Conservation (phyloP, 164 flowering plant species). For the Annona cherimola region DNA sequence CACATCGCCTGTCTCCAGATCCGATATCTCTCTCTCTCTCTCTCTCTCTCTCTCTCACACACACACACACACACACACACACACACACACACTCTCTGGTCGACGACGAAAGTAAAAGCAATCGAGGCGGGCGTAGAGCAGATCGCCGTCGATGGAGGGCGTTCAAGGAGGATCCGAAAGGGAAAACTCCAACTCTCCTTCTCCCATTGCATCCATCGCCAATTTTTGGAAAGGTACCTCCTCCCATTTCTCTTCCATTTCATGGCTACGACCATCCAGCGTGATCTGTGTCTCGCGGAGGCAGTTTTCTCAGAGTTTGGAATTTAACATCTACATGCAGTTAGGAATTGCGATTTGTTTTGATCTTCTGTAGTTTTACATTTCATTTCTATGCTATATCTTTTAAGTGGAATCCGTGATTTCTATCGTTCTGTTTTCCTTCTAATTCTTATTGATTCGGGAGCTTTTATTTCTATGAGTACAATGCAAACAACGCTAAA, state of each 20-base stretch:
- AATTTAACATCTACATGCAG: too few relatives aligned
- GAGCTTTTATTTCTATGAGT: background rate
- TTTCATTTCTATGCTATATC: too few relatives aligned
- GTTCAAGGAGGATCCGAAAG: slow-evolving; percentile 53
- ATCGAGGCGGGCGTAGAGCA: too few relatives aligned
- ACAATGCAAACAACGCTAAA: background rate
- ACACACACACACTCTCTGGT: background rate
- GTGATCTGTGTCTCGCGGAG: too few relatives aligned
- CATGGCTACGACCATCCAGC: too few relatives aligned
- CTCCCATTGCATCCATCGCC: slow-evolving; percentile 59
- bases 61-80: background rate
- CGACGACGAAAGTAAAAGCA: too few relatives aligned
- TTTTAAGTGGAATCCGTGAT: background rate
- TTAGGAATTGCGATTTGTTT: too few relatives aligned
- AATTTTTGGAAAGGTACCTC: slow-evolving; percentile 85
- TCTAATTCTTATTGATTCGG: background rate
- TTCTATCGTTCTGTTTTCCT: background rate
- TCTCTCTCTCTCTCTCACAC: too few relatives aligned
- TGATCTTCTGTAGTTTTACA: too few relatives aligned
- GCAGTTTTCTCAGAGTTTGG: too few relatives aligned
- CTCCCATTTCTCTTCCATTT: background rate
- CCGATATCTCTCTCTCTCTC: too few relatives aligned
- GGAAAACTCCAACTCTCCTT: slow-evolving; percentile 57
- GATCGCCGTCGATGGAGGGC: slow-evolving; percentile 3
- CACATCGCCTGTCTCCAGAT: too few relatives aligned